phyloP scores from a whole-genome alignment of 139 green algal species.

The Dunaliella primolecta region DNA sequence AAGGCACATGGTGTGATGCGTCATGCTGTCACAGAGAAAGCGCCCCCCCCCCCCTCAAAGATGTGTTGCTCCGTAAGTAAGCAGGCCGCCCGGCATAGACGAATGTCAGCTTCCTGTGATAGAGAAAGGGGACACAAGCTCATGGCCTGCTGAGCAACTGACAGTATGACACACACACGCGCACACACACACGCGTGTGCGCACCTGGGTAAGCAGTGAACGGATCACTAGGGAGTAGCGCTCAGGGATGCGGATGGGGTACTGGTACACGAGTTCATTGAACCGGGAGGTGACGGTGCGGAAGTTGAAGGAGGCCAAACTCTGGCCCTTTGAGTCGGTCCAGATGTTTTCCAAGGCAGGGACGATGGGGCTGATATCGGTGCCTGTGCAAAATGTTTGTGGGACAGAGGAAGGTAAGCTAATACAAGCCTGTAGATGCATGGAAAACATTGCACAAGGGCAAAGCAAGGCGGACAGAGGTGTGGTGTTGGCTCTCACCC shows the following conservation, averaged over 20 bases:
- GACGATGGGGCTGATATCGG: slow-evolving; percentile 91
- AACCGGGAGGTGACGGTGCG: slow-evolving; percentile 93
- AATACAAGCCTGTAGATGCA: not conserved
- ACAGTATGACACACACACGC: not conserved
- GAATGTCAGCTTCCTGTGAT: too few relatives aligned
- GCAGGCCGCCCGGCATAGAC: too few relatives aligned
- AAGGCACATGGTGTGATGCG: too few relatives aligned
- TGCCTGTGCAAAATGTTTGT: slow-evolving; percentile 55
- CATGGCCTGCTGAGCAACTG: too few relatives aligned
- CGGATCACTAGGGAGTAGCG: slow-evolving; percentile 96
- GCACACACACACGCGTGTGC: not conserved
- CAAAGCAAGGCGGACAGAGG: not conserved
- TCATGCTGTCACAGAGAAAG: too few relatives aligned
- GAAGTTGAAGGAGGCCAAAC: slow-evolving; percentile 96
- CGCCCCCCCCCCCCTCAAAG: too few relatives aligned
- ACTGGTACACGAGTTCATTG: slow-evolving; percentile 99
- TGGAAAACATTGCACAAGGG: not conserved
- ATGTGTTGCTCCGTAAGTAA: too few relatives aligned
- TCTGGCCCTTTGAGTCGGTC: slow-evolving; percentile 79
- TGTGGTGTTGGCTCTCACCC: not conserved
- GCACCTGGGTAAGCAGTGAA: slow-evolving; percentile 75
- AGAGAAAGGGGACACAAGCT: too few relatives aligned
- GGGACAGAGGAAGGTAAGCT: not conserved
- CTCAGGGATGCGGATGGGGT: slow-evolving; percentile 98
- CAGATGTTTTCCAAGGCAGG: slow-evolving; percentile 97